Percentiles rank a stretch among this genome's conserved stretches.
These are phyloP conservation scores for Marvania coccoides DNA, from an alignment of 139 green algal genomes.

Conservation along the genomic window DNA sequence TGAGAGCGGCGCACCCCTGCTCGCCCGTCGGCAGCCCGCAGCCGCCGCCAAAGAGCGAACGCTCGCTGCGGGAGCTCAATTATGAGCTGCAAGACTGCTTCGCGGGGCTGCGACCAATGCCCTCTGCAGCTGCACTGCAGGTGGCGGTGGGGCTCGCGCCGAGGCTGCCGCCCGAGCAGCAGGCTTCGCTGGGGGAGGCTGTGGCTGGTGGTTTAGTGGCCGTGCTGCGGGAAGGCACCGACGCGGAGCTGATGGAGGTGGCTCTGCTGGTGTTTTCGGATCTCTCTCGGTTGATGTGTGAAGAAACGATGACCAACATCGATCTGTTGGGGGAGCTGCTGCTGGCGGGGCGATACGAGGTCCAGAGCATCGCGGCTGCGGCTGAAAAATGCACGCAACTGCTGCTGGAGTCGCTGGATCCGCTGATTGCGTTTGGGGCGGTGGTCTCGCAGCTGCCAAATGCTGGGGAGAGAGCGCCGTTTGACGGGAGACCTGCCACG, in stretches of 20 bases:
- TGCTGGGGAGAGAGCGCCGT: background rate
- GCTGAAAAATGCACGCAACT: background rate
- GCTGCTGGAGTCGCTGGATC: background rate
- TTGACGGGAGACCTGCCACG: background rate
- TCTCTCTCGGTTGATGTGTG: no score
- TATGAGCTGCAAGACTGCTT: background rate
- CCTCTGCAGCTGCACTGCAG: slow-evolving; percentile 3
- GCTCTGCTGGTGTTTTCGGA: background rate
- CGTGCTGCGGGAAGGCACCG: background rate
- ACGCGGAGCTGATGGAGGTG: background rate
- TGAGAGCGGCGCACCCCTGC: background rate
- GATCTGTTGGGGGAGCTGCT: no score
- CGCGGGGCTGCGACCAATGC: slow-evolving; percentile 1
- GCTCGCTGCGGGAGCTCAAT: background rate
- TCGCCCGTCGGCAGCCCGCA: background rate
- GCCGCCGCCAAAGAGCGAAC: background rate
- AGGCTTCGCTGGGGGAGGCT: background rate
- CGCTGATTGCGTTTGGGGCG: background rate
- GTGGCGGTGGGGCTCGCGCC: slow-evolving; percentile 1
- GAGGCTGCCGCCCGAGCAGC: background rate
- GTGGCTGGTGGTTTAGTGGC: background rate
- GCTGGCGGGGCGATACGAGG: background rate
- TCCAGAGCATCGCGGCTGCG: background rate
- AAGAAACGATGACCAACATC: no score
- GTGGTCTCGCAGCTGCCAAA: background rate